Evolutionary conservation across 371 early-diverging fungal species (phyloP).

Genomic region (Dichotomocladium elegans): DNA sequence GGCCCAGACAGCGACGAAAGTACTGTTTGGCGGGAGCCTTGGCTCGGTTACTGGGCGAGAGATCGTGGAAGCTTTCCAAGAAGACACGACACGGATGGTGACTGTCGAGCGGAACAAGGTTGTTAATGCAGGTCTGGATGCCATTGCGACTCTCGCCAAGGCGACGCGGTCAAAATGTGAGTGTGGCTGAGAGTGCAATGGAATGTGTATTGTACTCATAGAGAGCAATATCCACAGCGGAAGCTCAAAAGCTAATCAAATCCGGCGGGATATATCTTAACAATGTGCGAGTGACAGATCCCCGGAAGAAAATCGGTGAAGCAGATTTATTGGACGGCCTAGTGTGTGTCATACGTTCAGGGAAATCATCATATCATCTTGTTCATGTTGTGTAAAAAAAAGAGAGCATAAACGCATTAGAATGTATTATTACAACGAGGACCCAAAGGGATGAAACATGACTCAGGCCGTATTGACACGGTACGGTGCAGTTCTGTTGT

Average conservation of each 20-base stretch:
- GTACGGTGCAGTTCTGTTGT: slow-evolving; percentile 24
- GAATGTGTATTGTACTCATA: no score
- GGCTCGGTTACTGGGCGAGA: slow-evolving; percentile 46
- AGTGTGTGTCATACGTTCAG: slow-evolving; percentile 53
- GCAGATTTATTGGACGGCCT: slow-evolving; percentile 54
- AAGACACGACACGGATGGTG: slow-evolving; percentile 50
- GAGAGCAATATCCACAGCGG: slow-evolving; percentile 47
- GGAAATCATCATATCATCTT: slow-evolving; percentile 61
- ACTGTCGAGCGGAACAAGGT: slow-evolving; percentile 31
- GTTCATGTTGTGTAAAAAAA: slow-evolving; percentile 24
- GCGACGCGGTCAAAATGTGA: slow-evolving; percentile 70
- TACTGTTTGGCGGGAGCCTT: slow-evolving; percentile 63
- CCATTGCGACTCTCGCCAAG: slow-evolving; percentile 57
- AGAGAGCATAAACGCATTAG: not conserved
- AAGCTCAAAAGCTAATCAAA: slow-evolving; percentile 69
- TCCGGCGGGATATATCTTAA: slow-evolving; percentile 79
- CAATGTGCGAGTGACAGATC: slow-evolving; percentile 49
- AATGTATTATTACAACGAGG: not conserved
- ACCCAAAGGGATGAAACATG: not conserved
- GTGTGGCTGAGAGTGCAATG: no score
- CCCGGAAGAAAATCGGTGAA: slow-evolving; percentile 29
- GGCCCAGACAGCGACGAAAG: slow-evolving; percentile 66
- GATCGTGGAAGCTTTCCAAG: slow-evolving; percentile 68
- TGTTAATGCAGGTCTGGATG: slow-evolving; percentile 46
- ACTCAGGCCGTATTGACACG: slow-evolving; percentile 1